Evolutionary conservation across 148 eudicot species (phyloP), one percentile per base, ranked within the genome.

Genomic region (Rhododendron simsii): DNA sequence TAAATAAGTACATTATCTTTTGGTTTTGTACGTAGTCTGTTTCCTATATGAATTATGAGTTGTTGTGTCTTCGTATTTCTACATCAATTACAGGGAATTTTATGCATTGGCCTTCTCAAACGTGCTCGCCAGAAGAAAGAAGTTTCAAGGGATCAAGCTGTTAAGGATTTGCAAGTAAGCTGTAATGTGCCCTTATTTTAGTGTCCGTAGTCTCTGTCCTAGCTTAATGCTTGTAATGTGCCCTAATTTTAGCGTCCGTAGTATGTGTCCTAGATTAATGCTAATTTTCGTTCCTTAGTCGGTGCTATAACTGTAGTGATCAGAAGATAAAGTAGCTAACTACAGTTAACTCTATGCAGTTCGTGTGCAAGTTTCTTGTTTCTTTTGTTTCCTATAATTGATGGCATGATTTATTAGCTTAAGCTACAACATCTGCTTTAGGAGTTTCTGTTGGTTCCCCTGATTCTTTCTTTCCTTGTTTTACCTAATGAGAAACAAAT

Each of bases 81-180:
- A 63, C 20, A 2, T 74, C 76, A 74, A 50, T 59, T 85, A 73
- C 92, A 96, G 99, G 99, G 98, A 88, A 30, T 96, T 69, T 80
- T 96, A 18, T 97, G 99, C 91, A 92, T 97, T 88, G 99, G 99
- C 28, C 73, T 61, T 85, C 84, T 95, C 87, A 97, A 95, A 88
- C 98, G 99, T 87, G 91, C 94, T 89, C 98, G 95, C 79, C 94
- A 91, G 89, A 88, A 91, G 85, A 89, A 93, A 90, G 93, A 93
- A 92, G 85, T 84, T 73, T 87, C 98, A 55, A 90, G 93, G 88
- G 94, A 88, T 51, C 96, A 95, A 88, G 94, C 98, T 61, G 87
- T 89, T 26, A 93, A 86, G 87, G 98, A 95, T 93, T 91, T 97
- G 50, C 91, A 93, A 95, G 99, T 95, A 90, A 85, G 65, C 63